Evolutionary conservation across 768 basidiomycete genomes (phyloP), one percentile per base, ranked within the genome.

Genomic region (Mycena epipterygia): DNA sequence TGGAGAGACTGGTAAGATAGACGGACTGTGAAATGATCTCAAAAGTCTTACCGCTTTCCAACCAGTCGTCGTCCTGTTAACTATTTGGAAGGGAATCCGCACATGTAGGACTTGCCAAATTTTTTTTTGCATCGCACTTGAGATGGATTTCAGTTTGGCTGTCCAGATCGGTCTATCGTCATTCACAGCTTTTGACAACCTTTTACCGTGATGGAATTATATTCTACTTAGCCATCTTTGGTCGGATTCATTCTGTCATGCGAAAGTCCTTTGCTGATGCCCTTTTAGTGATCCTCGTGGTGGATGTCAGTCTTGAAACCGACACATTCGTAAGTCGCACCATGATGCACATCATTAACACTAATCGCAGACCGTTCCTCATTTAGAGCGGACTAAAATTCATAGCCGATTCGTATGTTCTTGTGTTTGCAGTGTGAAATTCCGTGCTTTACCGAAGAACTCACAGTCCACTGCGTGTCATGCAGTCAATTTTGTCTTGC

Each of bases 101-200:
- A 67, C 66, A n/a, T 67, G 66, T 67, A 58, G 19, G 66, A 33
- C n/a, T 35, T 21, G 8, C 12, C 33, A 3, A 49, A 7, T 29
- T 23, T 17, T 29, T 56, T n/a, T n/a, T 17, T 65, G 11, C 58
- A 32, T 51, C 25, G 14, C 35, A 51, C 7, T 35, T 62, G 19
- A 64, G 5, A 33, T 30, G 27, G 19, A 25, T 42, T 33, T 56
- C 42, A 65, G 64, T 65, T 56, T 56, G 30, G 64, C 32, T 65
- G 32, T 65, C 64, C 14, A 48, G 53, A 46, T 65, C 64, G 32
- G 29, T 35, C 29, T 42, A 42, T 60, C 57, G 57, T 25, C 46
- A 60, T 41, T 60, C 66, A n/a, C n/a, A n/a, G n/a, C n/a, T n/a
- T n/a, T n/a, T 67, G 23, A 67, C 58, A 25, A 67, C 57, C 14